Conservation (phyloP, 2,329 filamentous ascomycete species). For the Pyricularia sp. region DNA sequence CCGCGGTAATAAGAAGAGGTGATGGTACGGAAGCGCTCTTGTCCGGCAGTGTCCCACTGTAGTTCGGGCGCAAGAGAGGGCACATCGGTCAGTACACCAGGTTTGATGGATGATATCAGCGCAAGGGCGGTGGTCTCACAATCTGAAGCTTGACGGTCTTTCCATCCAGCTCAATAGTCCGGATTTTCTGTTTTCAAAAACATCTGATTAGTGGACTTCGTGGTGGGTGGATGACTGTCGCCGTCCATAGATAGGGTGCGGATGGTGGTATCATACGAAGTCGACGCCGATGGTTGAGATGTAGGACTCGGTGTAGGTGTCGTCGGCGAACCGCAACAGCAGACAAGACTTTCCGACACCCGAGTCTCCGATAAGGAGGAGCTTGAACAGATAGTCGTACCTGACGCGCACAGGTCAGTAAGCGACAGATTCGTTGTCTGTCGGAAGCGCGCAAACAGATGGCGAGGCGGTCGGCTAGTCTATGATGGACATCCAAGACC, state of each 20-base stretch:
- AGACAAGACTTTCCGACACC: slow-evolving; percentile 99
- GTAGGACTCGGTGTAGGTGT: slow-evolving; percentile 99
- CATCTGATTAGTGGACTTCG: neutral
- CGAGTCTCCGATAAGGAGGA: slow-evolving; percentile 99
- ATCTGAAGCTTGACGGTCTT: slow-evolving; percentile 99
- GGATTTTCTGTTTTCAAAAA: slow-evolving; percentile 70
- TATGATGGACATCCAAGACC: neutral
- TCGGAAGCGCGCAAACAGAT: neutral
- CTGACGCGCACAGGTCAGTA: slow-evolving; percentile 36
- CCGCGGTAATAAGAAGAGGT: slow-evolving; percentile 99
- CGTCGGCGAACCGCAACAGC: slow-evolving; percentile 94
- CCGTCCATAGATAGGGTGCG: neutral
- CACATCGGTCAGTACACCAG: neutral
- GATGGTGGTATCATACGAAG: slow-evolving; percentile 61
- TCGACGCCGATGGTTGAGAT: slow-evolving; percentile 99
- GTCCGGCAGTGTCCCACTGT: slow-evolving; percentile 91
- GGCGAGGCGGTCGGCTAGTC: neutral
- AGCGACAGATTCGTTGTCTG: neutral
- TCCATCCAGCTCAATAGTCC: slow-evolving; percentile 97
- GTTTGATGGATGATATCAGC: neutral
- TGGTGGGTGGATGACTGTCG: neutral
- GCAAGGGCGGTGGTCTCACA: slow-evolving; percentile 44
- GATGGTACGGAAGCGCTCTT: slow-evolving; percentile 99
- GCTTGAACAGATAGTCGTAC: slow-evolving; percentile 99
- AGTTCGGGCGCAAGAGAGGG: neutral